Percentiles rank a stretch among this genome's conserved stretches.
phyloP scores from a whole-genome alignment of 1,284 basidiomycete genomes.

The Papiliotrema flavescens region DNA sequence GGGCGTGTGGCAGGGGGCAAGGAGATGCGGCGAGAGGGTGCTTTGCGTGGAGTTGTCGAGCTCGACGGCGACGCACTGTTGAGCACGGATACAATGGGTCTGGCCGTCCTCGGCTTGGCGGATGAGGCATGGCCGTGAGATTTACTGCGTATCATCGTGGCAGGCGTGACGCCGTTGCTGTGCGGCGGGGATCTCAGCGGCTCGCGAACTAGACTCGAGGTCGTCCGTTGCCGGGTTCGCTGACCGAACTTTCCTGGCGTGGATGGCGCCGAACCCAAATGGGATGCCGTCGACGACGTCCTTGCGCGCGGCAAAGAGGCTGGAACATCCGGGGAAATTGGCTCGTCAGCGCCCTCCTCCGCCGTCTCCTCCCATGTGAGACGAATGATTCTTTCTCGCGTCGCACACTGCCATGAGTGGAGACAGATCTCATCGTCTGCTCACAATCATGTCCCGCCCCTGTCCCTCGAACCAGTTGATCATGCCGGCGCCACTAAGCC shows the following conservation, averaged over 20 bases:
- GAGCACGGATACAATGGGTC: no score
- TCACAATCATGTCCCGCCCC: conserved; percentile 80
- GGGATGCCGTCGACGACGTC: background rate
- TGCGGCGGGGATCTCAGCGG: background rate
- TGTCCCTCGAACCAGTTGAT: conserved; percentile 82
- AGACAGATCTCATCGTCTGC: conserved; percentile 20
- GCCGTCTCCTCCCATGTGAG: conserved; percentile 71
- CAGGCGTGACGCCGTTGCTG: no score
- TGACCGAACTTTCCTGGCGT: no score
- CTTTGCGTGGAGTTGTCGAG: background rate
- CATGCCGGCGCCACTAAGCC: conserved; percentile 40
- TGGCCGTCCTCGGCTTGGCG: no score
- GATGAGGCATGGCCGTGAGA: no score
- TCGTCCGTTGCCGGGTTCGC: background rate
- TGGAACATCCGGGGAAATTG: background rate
- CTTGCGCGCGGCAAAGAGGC: background rate
- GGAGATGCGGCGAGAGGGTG: background rate
- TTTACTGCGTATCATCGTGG: no score
- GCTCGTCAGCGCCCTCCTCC: background rate
- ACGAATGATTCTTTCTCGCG: conserved; percentile 80
- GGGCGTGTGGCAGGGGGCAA: background rate
- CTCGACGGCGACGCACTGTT: background rate
- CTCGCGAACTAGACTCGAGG: background rate
- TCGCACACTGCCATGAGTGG: conserved; percentile 65
- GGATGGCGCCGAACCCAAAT: no score